Evolutionary conservation across 306 rosid genomes (phyloP), one percentile per base, ranked within the genome.

Genomic region (Adenanthera pavonina): DNA sequence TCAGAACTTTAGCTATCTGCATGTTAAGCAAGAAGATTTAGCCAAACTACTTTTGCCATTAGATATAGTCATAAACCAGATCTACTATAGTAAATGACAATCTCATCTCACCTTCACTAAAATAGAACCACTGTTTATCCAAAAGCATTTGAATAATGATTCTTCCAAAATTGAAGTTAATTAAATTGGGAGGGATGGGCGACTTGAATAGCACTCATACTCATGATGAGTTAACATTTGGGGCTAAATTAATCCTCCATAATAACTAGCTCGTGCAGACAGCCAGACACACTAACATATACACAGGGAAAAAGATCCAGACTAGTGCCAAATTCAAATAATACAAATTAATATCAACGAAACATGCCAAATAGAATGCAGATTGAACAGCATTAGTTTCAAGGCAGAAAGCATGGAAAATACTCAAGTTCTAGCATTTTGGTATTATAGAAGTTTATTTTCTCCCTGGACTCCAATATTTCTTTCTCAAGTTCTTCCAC

Each of bases 371-470:
- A 74, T 44, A 77, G 8, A 81, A 62, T 36, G 20, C 25, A n/a
- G 44, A 81, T 48, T 57, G 75, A 83, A 49, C 49, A 56, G 67
- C 74, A 35, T 46, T 66, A 72, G 48, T 80, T 78, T 77, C 47
- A 17, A 89, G 81, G 85, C 83, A 67, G 40, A 60, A 80, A 69
- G 66, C 17, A 74, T 44, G 65, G 19, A 77, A 84, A 67, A 76
- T 81, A 90, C 99, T 92, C 79, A 72, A 96, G 95, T 85, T 96
- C 98, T 87, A 94, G 99, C 99, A 96, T 96, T 87, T 94, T 94
- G 53, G 88, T 62, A 35, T 92, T 92, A 82, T 3, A 96, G 80
- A 83, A 96, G 78, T 89, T 91, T 71, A 96, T 92, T 88, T 96
- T 96, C 90, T 91, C 89, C 84, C 85, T 91, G 15, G 98, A 85